A percentile compares a stretch with the other conserved stretches of the same genome.
Conservation (phyloP, 2,329 filamentous ascomycete genomes). For the Cladosporium sp. region DNA sequence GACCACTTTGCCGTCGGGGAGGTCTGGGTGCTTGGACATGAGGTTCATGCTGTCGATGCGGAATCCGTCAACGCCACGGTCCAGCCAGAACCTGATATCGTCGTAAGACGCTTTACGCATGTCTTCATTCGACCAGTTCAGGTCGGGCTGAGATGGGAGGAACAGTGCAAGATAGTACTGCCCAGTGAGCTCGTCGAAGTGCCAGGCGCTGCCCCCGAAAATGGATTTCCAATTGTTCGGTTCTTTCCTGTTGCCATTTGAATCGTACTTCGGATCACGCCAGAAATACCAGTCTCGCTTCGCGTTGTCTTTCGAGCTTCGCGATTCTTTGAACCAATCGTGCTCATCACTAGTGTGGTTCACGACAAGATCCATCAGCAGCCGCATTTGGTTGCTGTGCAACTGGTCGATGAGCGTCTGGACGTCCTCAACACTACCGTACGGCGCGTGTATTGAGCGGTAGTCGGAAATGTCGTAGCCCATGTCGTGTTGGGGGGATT, state of each 20-base stretch:
- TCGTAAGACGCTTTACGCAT: slow-evolving; percentile 67
- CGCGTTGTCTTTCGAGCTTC: slow-evolving; percentile 44
- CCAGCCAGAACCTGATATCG: slow-evolving; percentile 64
- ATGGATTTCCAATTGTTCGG: slow-evolving; percentile 72
- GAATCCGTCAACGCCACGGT: slow-evolving; percentile 58
- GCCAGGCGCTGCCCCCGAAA: slow-evolving; percentile 59
- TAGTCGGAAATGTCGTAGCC: slow-evolving; percentile 69
- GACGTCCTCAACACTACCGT: slow-evolving; percentile 64
- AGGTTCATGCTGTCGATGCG: slow-evolving; percentile 29
- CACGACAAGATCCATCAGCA: slow-evolving; percentile 72
- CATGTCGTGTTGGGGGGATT: slow-evolving; percentile 61
- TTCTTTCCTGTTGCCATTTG: slow-evolving; percentile 58
- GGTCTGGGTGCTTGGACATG: slow-evolving; percentile 19
- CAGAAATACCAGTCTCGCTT: slow-evolving; percentile 57
- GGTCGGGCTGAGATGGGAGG: slow-evolving; percentile 70
- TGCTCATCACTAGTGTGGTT: slow-evolving; percentile 70
- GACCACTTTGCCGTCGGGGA: slow-evolving; percentile 19
- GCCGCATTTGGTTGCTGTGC: slow-evolving; percentile 61
- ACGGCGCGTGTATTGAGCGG: slow-evolving; percentile 59
- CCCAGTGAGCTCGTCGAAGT: slow-evolving; percentile 66
- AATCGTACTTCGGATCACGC: slow-evolving; percentile 40
- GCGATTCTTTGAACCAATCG: slow-evolving; percentile 55
- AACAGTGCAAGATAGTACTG: slow-evolving; percentile 79
- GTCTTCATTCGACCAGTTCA: slow-evolving; percentile 77
- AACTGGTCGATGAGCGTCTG: slow-evolving; percentile 58